Percentiles rank a stretch among this genome's conserved stretches.
phyloP scores from a whole-genome alignment of 2,329 filamentous ascomycete genomes.

The Chrysosporium queenslandicum region DNA sequence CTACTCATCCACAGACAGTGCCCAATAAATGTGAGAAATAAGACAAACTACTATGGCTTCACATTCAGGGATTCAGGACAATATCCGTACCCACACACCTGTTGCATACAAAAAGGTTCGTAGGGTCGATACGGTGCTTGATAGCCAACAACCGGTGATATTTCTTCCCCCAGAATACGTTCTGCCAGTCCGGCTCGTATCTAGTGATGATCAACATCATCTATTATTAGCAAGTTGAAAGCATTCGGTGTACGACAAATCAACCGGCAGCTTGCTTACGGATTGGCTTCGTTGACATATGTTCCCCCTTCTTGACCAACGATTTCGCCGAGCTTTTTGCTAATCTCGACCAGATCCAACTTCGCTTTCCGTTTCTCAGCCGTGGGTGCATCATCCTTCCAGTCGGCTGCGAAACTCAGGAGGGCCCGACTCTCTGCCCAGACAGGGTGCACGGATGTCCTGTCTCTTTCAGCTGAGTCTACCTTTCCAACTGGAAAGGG shows the following conservation, averaged over 20 bases:
- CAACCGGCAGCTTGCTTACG: slow-evolving; percentile 17
- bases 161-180: slow-evolving; percentile 30
- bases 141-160: slow-evolving; percentile 39
- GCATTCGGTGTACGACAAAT: no score
- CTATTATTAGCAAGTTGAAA: no score
- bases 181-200: slow-evolving; percentile 25
- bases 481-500: slow-evolving; percentile 23
- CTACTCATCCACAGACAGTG: no score
- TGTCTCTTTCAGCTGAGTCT: slow-evolving; percentile 21
- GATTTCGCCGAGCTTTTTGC: slow-evolving; percentile 21
- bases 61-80: slow-evolving; percentile 18
- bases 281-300: slow-evolving; percentile 21
- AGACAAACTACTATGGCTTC: no score
- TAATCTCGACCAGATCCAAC: slow-evolving; percentile 21
- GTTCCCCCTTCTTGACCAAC: slow-evolving; percentile 23
- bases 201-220: slow-evolving; percentile 10
- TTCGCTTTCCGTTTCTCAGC: slow-evolving; percentile 21
- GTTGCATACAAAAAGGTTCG: slow-evolving; percentile 42
- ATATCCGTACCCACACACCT: slow-evolving; percentile 39
- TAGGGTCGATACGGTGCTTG: slow-evolving; percentile 41
- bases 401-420: slow-evolving; percentile 23
- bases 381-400: slow-evolving; percentile 22
- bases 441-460: slow-evolving; percentile 23
- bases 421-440: slow-evolving; percentile 23
- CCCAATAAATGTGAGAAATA: no score